phyloP scores from a whole-genome alignment of 2,329 filamentous ascomycete species.

The Trichoderma sp. region DNA sequence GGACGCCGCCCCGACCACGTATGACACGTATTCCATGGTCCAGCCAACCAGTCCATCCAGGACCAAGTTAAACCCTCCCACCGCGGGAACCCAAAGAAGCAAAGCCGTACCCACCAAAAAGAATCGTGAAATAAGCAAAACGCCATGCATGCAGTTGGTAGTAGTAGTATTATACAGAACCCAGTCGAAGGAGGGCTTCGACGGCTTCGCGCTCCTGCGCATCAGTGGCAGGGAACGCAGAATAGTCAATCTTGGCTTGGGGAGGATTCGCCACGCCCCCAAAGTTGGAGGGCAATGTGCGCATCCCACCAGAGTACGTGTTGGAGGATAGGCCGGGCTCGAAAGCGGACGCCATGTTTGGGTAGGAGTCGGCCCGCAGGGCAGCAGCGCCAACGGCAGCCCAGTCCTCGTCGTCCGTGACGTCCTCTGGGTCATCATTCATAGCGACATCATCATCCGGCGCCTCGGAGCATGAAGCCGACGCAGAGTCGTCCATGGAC shows the following conservation, averaged over 20 bases:
- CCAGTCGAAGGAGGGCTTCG: constrained; percentile 77
- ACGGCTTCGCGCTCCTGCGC: constrained; percentile 79
- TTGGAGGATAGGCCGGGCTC: constrained; percentile 50
- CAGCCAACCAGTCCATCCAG: constrained; percentile 36
- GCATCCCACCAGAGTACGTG: constrained; percentile 51
- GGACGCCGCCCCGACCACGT: constrained; percentile 39
- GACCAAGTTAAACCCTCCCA: constrained; percentile 26
- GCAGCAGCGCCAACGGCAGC: constrained; percentile 84
- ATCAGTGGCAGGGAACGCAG: constrained; percentile 54
- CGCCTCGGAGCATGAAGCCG: constrained; percentile 75
- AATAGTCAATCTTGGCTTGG: constrained; percentile 55
- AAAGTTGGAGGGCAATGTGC: constrained; percentile 52
- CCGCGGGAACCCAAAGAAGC: constrained; percentile 12
- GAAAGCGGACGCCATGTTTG: constrained; percentile 54
- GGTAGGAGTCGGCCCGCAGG: constrained; percentile 68
- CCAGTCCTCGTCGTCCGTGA: constrained; percentile 97
- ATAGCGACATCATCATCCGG: constrained; percentile 66
- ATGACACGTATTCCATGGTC: constrained; percentile 38
- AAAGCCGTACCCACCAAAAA: constrained; percentile 25
- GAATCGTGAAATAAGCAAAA: constrained; percentile 38
- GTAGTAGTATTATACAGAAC: constrained; percentile 71
- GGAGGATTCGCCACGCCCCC: constrained; percentile 56
- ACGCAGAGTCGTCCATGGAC: constrained; percentile 74
- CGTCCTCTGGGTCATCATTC: constrained; percentile 77
- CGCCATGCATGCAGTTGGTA: constrained; percentile 56